Base-by-base conservation (phyloP, 1,139 yeast genomes). In the Lodderomyces theae region DNA sequence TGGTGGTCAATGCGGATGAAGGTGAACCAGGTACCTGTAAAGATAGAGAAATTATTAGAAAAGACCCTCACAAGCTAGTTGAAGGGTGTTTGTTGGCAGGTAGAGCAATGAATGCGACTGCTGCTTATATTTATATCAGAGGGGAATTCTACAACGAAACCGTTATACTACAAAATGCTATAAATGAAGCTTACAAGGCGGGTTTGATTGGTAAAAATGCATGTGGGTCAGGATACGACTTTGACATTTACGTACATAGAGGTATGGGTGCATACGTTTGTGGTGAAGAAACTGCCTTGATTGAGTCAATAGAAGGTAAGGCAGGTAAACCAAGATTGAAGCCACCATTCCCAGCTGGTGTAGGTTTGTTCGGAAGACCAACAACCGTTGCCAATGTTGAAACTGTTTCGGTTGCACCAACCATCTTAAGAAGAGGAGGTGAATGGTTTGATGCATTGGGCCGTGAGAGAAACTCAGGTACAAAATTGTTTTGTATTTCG, bases 311-410 rank as follows among this genome's bases (percentile, higher is more conserved):
- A 42, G 95, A 86, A 69, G 95, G 95, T 57, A 86, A 86, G 66
- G 92, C 92, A 41, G 95, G 95, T 54, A 86, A 86, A 66, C 95
- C 95, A 54, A 80, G 95, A 69, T 76, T 86, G 63, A 86, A 86
- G 77, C 95, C 95, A 37, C 95, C 95, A 53, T 86, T 86, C 79
- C 95, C 95, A 34, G 95, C 95, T 36, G 95, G 94, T 60, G 90
- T 86, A 43, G 95, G 95, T 59, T 72, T 86, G 44, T 86, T 85
- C 54, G 95, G 95, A 58, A 80, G 95, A 65, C 95, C 95, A 51
- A 78, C 89, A 32, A 86, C 95, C 38, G 95, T 86, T 43, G 81
- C 95, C 49, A 86, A 86, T 60, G 95, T 86, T 48, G 95, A 86
- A 68, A 86, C 95, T 17, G 92, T 86, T 36, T 80, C 95, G 7